Base-by-base conservation (phyloP, 225 moss, liverwort and hornwort species). In the Pleurozium schreberi region DNA sequence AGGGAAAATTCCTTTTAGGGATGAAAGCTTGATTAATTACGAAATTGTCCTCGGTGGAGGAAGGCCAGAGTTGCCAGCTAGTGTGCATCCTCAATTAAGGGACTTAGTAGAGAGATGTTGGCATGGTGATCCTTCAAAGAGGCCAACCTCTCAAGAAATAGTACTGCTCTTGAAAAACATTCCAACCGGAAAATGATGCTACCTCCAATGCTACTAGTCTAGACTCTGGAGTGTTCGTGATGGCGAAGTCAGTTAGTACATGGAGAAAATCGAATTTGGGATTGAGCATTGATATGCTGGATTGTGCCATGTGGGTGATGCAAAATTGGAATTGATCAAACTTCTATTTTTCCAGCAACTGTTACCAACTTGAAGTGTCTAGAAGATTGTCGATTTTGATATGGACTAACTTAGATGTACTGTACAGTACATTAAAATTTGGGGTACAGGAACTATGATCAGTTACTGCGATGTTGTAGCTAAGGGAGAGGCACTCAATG, bases 1-100 rank as follows among this genome's bases (percentile, higher is more conserved):
- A 33, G 49, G 79, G 4, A 4, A 40, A 9, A 23, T 40, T 3
- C 75, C 83, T 18, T 57, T 64, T 30, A 0, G 9, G 19, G 0
- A 19, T 18, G 8, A 31, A 40, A 2, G 0, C 10, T 0, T 0
- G 3, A 1, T 0, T 2, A 1, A 18, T 57, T 30, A 9, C n/a
- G n/a, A 63, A 14, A 3, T 42, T 53, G 1, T 63, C 42, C 17
- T 83, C n/a, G 0, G 0, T 11, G n/a, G 82, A 82, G 0, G 0
- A 13, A 74, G 82, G 36, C 78, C 69, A n/a, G 4, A 18, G 9
- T 76, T 89, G 25, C 61, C 79, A 43, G 19, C 16, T 10, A 42
- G 30, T 67, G 38, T 80, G 30, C 80, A 89, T 58, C 79, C 61
- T 23, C 60, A 27, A 7, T 2, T 85, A 14, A 80, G 23, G 49